Conservation (phyloP, 2,329 filamentous ascomycete genomes). For the Penicillium sp. region DNA sequence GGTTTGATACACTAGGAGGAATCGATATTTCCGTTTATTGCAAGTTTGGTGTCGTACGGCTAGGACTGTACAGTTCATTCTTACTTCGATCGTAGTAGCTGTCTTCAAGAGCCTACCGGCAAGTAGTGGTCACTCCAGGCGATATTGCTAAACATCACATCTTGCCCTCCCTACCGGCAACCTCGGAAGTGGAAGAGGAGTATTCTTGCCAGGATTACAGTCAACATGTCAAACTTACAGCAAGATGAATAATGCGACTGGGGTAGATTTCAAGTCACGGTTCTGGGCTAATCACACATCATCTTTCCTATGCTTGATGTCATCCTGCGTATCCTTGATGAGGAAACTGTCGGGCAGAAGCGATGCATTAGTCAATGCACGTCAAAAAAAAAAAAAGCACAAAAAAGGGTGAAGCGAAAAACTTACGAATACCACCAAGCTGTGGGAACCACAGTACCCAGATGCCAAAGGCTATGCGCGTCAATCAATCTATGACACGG, state of each 20-base stretch:
- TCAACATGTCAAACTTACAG: neutral
- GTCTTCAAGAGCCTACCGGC: neutral
- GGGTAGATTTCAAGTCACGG: neutral
- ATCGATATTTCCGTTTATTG: conserved; percentile 5
- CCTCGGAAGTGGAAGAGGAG: no score
- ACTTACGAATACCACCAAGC: conserved; percentile 94
- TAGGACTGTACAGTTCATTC: neutral
- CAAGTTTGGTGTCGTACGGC: neutral
- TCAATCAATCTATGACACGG: conserved; percentile 80
- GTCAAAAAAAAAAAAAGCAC: neutral
- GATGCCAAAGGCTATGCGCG: conserved; percentile 93
- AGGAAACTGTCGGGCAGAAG: conserved; percentile 64
- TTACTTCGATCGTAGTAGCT: neutral
- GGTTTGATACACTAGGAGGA: conserved; percentile 9
- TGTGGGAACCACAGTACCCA: conserved; percentile 85
- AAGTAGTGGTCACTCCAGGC: neutral
- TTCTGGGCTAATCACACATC: neutral
- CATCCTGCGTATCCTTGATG: conserved; percentile 79
- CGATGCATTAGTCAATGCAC: conserved; percentile 9
- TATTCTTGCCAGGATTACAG: no score
- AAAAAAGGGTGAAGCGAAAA: neutral
- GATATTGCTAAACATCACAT: neutral
- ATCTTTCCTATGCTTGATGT: conserved; percentile 55
- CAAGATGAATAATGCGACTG: neutral
- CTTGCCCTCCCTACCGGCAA: neutral